A percentile compares a stretch with the other conserved stretches of the same genome.
Evolutionary conservation across 495 filamentous ascomycete genomes (phyloP).

Genomic region (Bacidia rubella): DNA sequence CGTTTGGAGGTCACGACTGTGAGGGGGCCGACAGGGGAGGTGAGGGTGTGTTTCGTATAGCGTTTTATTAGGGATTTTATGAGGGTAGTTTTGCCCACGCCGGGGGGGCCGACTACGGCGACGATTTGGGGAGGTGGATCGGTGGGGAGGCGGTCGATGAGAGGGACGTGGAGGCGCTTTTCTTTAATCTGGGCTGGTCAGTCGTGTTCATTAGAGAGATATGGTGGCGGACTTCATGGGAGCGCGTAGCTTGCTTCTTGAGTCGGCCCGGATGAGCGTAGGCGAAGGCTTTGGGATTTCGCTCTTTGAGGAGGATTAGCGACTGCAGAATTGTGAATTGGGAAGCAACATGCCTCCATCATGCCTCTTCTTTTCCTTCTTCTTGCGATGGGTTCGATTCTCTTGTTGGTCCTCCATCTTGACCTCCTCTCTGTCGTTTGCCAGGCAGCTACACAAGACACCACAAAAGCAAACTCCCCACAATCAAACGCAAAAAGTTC

Average conservation of each 20-base stretch:
- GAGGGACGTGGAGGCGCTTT: constrained; percentile 87
- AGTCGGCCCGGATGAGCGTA: constrained; percentile 75
- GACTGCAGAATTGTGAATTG: constrained; percentile 20
- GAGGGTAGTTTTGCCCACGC: constrained; percentile 67
- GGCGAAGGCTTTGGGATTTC: constrained; percentile 86
- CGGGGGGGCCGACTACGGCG: constrained; percentile 83
- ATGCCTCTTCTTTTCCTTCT: constrained; percentile 84
- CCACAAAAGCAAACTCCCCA: too few species aligned
- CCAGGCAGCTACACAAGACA: too few species aligned
- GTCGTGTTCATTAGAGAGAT: background rate
- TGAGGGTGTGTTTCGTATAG: constrained; percentile 90
- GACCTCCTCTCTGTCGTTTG: background rate
- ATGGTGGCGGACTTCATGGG: constrained; percentile 60
- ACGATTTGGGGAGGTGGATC: constrained; percentile 91
- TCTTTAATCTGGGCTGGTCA: constrained; percentile 57
- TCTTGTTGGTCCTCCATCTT: constrained; percentile 59
- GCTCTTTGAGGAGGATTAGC: constrained; percentile 30
- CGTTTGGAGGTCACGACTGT: constrained; percentile 92
- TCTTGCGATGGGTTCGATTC: constrained; percentile 71
- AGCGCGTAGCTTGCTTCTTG: constrained; percentile 70
- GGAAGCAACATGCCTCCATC: constrained; percentile 22
- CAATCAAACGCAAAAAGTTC: too few species aligned
- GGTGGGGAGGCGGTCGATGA: constrained; percentile 87
- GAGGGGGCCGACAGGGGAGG: constrained; percentile 77
- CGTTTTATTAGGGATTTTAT: constrained; percentile 86